Conservation (phyloP, 2,329 filamentous ascomycete genomes). For the Aciculosporium take region DNA sequence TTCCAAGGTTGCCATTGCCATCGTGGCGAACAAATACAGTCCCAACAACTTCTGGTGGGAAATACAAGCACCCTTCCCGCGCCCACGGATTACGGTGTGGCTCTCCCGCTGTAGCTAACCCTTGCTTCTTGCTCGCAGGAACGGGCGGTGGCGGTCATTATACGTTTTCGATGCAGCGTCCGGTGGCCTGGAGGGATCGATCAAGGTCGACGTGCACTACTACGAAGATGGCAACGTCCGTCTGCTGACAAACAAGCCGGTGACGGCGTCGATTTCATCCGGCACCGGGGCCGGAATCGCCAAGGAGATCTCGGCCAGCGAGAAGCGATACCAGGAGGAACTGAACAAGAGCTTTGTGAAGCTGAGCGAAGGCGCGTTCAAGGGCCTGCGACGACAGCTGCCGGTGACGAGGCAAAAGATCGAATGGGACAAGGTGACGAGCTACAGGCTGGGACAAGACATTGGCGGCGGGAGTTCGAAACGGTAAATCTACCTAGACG, state of each 20-base stretch:
- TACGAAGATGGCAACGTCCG: slow-evolving; percentile 98
- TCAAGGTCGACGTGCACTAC: slow-evolving; percentile 96
- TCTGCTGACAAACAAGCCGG: slow-evolving; percentile 71
- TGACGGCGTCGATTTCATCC: slow-evolving; percentile 47
- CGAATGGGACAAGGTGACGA: slow-evolving; percentile 96
- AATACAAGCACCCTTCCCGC: no score
- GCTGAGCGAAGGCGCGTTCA: slow-evolving; percentile 90
- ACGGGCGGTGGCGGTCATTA: slow-evolving; percentile 85
- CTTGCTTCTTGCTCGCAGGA: slow-evolving; percentile 38
- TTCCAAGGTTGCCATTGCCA: slow-evolving; percentile 60
- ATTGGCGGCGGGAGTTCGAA: slow-evolving; percentile 54
- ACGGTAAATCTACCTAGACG: slow-evolving; percentile 26
- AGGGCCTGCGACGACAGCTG: slow-evolving; percentile 78
- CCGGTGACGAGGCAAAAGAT: slow-evolving; percentile 97
- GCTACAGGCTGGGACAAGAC: slow-evolving; percentile 74
- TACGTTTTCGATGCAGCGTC: slow-evolving; percentile 67
- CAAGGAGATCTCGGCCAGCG: slow-evolving; percentile 61
- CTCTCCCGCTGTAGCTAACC: slow-evolving; percentile 3
- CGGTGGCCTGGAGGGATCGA: slow-evolving; percentile 55
- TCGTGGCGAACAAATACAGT: slow-evolving; percentile 94
- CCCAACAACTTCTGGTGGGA: slow-evolving; percentile 99
- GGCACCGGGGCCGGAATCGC: slow-evolving; percentile 54
- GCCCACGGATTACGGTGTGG: no score
- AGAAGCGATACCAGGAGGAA: slow-evolving; percentile 94
- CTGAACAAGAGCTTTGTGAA: slow-evolving; percentile 79